Percentiles rank a stretch among this genome's conserved stretches.
Conservation (phyloP, 495 filamentous ascomycete genomes). For the Penicillium cosmopolitanum region DNA sequence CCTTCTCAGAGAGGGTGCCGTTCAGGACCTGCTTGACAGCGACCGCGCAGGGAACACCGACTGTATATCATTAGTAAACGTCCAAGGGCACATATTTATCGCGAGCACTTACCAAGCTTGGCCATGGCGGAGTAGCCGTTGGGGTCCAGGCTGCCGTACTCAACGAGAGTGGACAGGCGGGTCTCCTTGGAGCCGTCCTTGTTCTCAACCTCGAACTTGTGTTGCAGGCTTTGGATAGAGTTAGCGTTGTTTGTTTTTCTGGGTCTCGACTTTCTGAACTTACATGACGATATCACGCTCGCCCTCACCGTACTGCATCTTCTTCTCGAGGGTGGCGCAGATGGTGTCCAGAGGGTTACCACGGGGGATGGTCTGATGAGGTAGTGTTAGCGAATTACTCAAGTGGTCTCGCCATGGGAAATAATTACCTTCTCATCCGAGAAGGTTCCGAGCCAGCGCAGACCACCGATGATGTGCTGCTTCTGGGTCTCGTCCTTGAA, state of each 20-base stretch:
- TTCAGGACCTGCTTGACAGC: constrained; percentile 83
- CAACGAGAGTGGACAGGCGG: constrained; percentile 77
- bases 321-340: constrained; percentile 86
- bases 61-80: constrained; percentile 26
- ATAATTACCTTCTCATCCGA: constrained; percentile 47
- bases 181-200: constrained; percentile 76
- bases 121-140: constrained; percentile 90
- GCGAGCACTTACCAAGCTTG: constrained; percentile 49
- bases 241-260: background rate
- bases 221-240: constrained; percentile 59
- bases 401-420: background rate
- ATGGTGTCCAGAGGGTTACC: constrained; percentile 88
- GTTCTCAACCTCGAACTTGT: constrained; percentile 89
- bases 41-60: constrained; percentile 64
- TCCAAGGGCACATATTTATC: background rate
- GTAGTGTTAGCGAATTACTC: background rate
- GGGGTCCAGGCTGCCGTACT: constrained; percentile 72
- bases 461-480: constrained; percentile 72
- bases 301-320: constrained; percentile 83
- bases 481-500: constrained; percentile 73
- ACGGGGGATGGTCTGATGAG: constrained; percentile 60
- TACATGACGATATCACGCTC: constrained; percentile 83
- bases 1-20: constrained; percentile 76
- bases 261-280: background rate
- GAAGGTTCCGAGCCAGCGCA: constrained; percentile 89